Percentiles rank a stretch among this genome's conserved stretches.
Evolutionary conservation across 192 early-diverging fungal genomes (phyloP).

Genomic region (Backusella circina): DNA sequence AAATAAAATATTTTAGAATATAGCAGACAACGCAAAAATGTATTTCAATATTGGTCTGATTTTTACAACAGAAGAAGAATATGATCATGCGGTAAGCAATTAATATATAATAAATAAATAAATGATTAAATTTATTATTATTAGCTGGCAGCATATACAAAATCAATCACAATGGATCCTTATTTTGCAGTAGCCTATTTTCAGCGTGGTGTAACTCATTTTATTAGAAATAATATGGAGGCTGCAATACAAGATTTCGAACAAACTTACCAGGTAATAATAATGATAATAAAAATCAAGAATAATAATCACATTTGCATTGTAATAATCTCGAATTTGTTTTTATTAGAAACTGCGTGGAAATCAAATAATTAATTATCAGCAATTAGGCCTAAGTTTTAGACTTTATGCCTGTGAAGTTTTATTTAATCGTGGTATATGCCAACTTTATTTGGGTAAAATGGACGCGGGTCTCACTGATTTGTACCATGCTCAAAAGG

Average conservation of each 20-base stretch:
- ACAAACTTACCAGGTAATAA: conserved; percentile 64
- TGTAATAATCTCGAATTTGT: background rate
- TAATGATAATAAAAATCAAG: background rate
- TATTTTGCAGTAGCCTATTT: conserved; percentile 92
- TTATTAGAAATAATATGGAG: conserved; percentile 64
- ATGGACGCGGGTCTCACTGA: conserved; percentile 67
- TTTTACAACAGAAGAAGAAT: conserved; percentile 68
- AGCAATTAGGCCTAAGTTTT: conserved; percentile 88
- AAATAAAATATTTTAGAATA: conserved; percentile 38
- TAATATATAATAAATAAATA: conserved; percentile 1
- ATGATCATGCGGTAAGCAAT: conserved; percentile 77
- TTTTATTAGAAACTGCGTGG: conserved; percentile 65
- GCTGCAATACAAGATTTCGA: conserved; percentile 78
- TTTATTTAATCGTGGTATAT: conserved; percentile 87
- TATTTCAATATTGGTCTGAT: conserved; percentile 94
- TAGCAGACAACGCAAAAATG: conserved; percentile 91
- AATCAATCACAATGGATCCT: conserved; percentile 74
- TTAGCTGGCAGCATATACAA: conserved; percentile 74
- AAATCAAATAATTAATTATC: conserved; percentile 90
- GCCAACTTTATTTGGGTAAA: conserved; percentile 71
- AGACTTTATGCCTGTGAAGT: conserved; percentile 89
- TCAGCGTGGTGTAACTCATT: conserved; percentile 84
- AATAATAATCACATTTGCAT: background rate
- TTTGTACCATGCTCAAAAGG: conserved; percentile 60
- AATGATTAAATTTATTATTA: conserved; percentile 6